phyloP scores from a whole-genome alignment of 2,329 filamentous ascomycete genomes.

The Xenoacremonium recifei region DNA sequence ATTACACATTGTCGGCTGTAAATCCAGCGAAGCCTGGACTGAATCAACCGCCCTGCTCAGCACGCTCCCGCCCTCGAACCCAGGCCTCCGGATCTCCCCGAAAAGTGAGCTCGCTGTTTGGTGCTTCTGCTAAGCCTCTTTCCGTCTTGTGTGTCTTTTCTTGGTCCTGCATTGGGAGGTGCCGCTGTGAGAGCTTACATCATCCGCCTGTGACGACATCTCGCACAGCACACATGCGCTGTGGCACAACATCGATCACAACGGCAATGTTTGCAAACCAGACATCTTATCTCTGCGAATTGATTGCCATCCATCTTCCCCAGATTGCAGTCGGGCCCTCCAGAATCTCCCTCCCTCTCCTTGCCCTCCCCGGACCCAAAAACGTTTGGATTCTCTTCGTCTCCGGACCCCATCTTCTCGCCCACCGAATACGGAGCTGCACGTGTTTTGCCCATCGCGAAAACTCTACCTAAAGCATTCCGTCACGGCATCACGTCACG shows the following conservation, averaged over 20 bases:
- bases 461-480: conserved; percentile 1
- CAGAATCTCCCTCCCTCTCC: background rate
- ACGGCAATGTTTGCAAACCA: background rate
- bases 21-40: conserved; percentile 7
- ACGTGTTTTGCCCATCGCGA: conserved; percentile 1
- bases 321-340: background rate
- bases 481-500: conserved; percentile 18
- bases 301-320: background rate
- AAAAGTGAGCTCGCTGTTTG: conserved; percentile 4
- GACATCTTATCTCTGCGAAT: background rate
- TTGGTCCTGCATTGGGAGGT: background rate
- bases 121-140: background rate
- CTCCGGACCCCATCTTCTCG: background rate
- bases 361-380: background rate
- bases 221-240: background rate
- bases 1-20: conserved; percentile 12
- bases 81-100: conserved; percentile 15
- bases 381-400: too few species aligned
- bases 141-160: background rate
- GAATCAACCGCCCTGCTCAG: conserved; percentile 18
- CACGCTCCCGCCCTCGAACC: conserved; percentile 5
- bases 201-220: background rate
- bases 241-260: background rate
- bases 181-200: background rate
- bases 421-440: background rate